phyloP scores from a whole-genome alignment of 2,329 filamentous ascomycete species.

The Pyrenochaeta sp. region DNA sequence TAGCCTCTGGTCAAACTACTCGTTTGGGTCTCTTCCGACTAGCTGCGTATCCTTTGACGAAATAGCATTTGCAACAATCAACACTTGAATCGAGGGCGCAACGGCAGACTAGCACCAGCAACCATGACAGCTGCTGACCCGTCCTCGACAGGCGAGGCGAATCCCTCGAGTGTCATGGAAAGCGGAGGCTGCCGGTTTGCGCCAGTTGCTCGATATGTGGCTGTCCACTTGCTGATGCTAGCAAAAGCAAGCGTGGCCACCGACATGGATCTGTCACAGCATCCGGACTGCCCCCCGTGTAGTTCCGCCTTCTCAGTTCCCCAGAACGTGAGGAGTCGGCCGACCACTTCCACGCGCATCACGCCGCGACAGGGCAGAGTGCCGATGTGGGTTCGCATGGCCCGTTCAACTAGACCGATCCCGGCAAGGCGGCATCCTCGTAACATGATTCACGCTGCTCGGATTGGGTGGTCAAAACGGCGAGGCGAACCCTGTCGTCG shows the following conservation, averaged over 20 bases:
- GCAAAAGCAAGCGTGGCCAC: not conserved
- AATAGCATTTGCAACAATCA: slow-evolving; percentile 31
- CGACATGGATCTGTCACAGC: slow-evolving; percentile 4
- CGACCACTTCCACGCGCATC: not conserved
- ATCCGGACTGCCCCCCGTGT: not conserved
- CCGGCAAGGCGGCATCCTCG: slow-evolving; percentile 3
- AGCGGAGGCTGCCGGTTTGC: not conserved
- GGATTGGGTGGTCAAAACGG: slow-evolving; percentile 33
- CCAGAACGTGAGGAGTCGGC: not conserved
- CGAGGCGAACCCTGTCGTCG: slow-evolving; percentile 23
- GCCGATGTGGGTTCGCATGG: slow-evolving; percentile 4
- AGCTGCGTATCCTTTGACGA: slow-evolving; percentile 18
- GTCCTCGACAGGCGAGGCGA: slow-evolving; percentile 18
- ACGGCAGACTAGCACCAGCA: not conserved
- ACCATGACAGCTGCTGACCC: slow-evolving; percentile 8
- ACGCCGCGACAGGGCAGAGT: not conserved
- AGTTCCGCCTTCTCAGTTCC: not conserved
- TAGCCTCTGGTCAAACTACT: not conserved
- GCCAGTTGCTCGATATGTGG: not conserved
- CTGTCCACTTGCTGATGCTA: not conserved
- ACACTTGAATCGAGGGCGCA: not conserved
- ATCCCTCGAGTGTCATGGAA: slow-evolving; percentile 3
- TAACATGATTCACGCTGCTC: slow-evolving; percentile 1
- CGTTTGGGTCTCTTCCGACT: not conserved
- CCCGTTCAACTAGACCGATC: slow-evolving; percentile 6